A percentile compares a stretch with the other conserved stretches of the same genome.
These are phyloP conservation scores for Stylonectria norvegica DNA, from an alignment of 2,329 filamentous ascomycete genomes.

Conservation along the genomic window DNA sequence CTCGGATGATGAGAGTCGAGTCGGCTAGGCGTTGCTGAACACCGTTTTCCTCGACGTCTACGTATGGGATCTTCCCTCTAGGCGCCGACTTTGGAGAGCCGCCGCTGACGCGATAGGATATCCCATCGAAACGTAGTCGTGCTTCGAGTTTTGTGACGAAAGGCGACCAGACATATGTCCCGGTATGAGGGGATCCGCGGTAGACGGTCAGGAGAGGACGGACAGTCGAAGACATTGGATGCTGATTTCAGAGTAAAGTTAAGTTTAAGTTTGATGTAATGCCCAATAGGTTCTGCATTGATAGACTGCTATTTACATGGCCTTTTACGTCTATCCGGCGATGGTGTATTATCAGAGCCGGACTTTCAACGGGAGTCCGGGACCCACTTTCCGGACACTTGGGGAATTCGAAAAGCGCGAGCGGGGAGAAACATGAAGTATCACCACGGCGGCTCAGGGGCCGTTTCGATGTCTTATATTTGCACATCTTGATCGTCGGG, in stretches of 20 bases:
- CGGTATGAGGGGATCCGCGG: constrained; percentile 44
- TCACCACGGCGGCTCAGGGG: too few relatives aligned
- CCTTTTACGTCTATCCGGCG: too few relatives aligned
- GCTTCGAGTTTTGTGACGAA: constrained; percentile 62
- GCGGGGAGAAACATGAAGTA: too few relatives aligned
- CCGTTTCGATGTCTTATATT: too few relatives aligned
- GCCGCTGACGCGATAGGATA: constrained; percentile 43
- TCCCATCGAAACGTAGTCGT: constrained; percentile 51
- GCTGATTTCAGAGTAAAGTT: too few relatives aligned
- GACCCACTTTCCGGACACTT: constrained; percentile 6
- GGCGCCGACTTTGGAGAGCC: constrained; percentile 48
- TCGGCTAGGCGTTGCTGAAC: constrained; percentile 41
- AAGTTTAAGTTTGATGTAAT: too few relatives aligned
- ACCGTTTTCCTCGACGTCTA: constrained; percentile 33
- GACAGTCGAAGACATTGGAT: constrained; percentile 6
- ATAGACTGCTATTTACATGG: too few relatives aligned
- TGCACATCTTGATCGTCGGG: too few relatives aligned
- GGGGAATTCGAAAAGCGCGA: neutral
- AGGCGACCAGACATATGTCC: constrained; percentile 53
- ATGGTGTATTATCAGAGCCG: constrained; percentile 1
- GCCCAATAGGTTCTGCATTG: too few relatives aligned
- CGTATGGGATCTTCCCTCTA: constrained; percentile 59
- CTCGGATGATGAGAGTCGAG: constrained; percentile 51
- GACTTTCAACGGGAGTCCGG: constrained; percentile 9
- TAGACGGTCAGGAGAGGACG: constrained; percentile 36